Conservation (phyloP, 2,329 filamentous ascomycete genomes). For the Alternaria alternata region DNA sequence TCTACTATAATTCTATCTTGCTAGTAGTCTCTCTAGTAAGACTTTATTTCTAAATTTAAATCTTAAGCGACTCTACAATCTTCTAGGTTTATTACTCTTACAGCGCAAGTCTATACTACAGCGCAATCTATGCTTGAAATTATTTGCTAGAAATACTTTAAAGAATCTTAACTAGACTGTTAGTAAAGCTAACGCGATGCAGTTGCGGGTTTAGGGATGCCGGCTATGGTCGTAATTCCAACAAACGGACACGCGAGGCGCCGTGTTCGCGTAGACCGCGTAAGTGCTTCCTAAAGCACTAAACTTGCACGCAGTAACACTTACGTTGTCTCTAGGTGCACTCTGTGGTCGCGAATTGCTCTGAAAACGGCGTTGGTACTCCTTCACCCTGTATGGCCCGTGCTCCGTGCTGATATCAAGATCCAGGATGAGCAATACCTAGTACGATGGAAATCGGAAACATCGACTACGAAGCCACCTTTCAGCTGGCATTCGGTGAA, state of each 20-base stretch:
- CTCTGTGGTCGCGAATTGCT: constrained; percentile 37
- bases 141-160: too few species aligned
- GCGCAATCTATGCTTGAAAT: too few species aligned
- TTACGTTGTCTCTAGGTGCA: constrained; percentile 1
- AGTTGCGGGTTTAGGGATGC: constrained; percentile 29
- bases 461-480: constrained; percentile 29
- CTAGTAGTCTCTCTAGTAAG: not conserved
- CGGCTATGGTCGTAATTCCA: constrained; percentile 39
- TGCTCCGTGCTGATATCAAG: constrained; percentile 30
- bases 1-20: not conserved
- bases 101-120: not conserved
- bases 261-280: constrained; percentile 35
- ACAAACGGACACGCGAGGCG: constrained; percentile 25
- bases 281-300: constrained; percentile 13
- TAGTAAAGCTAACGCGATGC: constrained; percentile 6
- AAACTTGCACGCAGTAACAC: not conserved
- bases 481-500: constrained; percentile 55
- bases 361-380: constrained; percentile 32
- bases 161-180: not conserved
- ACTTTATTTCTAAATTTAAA: not conserved
- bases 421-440: constrained; percentile 55
- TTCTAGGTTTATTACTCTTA: not conserved
- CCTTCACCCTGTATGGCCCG: constrained; percentile 15
- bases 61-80: not conserved
- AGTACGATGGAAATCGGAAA: constrained; percentile 48